Conservation (phyloP, 371 early-diverging fungal species). For the Mucor piriformis region DNA sequence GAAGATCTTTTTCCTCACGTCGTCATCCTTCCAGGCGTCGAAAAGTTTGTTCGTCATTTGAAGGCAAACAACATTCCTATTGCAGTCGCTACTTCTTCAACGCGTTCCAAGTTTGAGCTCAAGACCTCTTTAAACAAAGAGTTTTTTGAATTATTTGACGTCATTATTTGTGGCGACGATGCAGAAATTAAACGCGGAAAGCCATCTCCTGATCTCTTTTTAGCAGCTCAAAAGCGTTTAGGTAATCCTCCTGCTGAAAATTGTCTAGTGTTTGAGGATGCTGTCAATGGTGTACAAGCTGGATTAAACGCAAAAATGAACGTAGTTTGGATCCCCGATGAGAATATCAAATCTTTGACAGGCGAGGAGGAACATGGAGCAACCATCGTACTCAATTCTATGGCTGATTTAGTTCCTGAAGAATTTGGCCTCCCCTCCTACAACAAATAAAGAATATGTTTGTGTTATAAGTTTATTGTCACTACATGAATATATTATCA, state of each 20-base stretch:
- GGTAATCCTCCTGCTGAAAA: slow-evolving; percentile 55
- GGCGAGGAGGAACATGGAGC: slow-evolving; percentile 46
- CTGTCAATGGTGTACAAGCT: slow-evolving; percentile 82
- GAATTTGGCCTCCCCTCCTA: slow-evolving; percentile 22
- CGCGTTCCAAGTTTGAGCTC: slow-evolving; percentile 67
- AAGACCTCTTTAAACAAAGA: slow-evolving; percentile 75
- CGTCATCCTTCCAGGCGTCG: slow-evolving; percentile 74
- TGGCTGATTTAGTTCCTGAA: slow-evolving; percentile 74
- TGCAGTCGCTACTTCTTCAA: slow-evolving; percentile 87
- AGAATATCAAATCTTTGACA: slow-evolving; percentile 46
- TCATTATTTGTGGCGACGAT: slow-evolving; percentile 87
- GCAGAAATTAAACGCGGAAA: slow-evolving; percentile 77
- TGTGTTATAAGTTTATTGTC: not conserved
- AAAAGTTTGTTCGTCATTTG: slow-evolving; percentile 78
- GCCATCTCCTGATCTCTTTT: slow-evolving; percentile 91
- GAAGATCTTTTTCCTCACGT: slow-evolving; percentile 64
- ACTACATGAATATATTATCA: slow-evolving; percentile 19
- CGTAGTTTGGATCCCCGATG: slow-evolving; percentile 85
- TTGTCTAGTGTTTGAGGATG: slow-evolving; percentile 94
- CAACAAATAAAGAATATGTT: not conserved
- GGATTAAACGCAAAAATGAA: slow-evolving; percentile 85
- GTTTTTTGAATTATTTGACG: slow-evolving; percentile 80
- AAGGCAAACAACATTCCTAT: slow-evolving; percentile 80
- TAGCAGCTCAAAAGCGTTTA: slow-evolving; percentile 63
- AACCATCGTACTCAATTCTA: slow-evolving; percentile 56